Evolutionary conservation across 352 stramenopile genomes (phyloP), one percentile per base, ranked within the genome.

Genomic region (Discostella stelligera): DNA sequence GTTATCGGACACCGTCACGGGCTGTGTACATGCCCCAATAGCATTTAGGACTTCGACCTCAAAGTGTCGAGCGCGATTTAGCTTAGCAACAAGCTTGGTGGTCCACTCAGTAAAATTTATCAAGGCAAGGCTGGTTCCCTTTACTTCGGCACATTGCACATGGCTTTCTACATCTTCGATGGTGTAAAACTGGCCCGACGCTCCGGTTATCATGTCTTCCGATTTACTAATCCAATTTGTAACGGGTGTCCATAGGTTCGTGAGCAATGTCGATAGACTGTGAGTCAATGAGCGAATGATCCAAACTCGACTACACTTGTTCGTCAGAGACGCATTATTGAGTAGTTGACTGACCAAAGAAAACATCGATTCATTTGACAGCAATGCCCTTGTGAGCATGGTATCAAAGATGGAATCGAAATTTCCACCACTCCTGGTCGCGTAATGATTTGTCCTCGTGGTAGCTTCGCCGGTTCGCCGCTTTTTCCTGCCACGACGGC

Each of bases 121-220:
- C 23, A 77, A 32, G 20, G 25, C 53, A 41, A 92, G 54, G 21
- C 50, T 53, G 27, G 46, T 76, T 37, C 2, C 21, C 25, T 41
- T 74, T 32, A 13, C 61, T 65, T 71, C 41, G 16, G 78, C 20
- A n/a, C 49, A 37, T n/a, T 75, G 54, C 14, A 87, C 21, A 25
- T 81, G 79, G 9, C 52, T 20, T 71, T 89, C 64, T 23, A 90
- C 70, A 41, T 89, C 77, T 56, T 76, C 63, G 23, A 85, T 79
- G 8, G 69, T 81, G 39, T 79, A 80, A 48, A 79, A 85, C 9
- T 59, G 46, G 23, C 63, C 61, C 25, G 50, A 79, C 48, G 39
- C 61, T 62, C 37, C 69, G 50, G 14, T 53, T 25, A 60, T 74
- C 63, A 82, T 79, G 32, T 79, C 66, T 56, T 75, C 44, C 7